Conservation (phyloP, 495 filamentous ascomycete genomes). For the Ascobolus immersus region DNA sequence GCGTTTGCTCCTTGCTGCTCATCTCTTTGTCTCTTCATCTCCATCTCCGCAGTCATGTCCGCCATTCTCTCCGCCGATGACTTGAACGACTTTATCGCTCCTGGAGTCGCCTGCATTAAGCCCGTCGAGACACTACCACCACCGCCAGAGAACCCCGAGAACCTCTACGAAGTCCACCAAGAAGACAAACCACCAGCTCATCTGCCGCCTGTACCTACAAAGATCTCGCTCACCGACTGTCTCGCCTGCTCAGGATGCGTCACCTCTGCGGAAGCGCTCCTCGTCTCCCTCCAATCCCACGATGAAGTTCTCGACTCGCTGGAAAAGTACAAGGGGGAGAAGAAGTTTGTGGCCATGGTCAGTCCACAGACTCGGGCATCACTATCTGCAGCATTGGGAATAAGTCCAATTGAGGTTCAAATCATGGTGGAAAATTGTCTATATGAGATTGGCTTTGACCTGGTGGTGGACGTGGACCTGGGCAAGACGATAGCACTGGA, state of each 20-base stretch:
- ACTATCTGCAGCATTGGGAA: constrained; percentile 52
- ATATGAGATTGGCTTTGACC: constrained; percentile 49
- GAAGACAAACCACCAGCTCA: constrained; percentile 43
- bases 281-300: constrained; percentile 81
- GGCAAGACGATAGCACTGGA: constrained; percentile 44
- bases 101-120: constrained; percentile 93
- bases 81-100: constrained; percentile 95
- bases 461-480: constrained; percentile 68
- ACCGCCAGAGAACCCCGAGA: constrained; percentile 32
- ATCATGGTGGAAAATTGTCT: constrained; percentile 66
- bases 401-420: constrained; percentile 46
- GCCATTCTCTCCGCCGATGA: constrained; percentile 91
- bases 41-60: constrained; percentile 56
- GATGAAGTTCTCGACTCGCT: constrained; percentile 64
- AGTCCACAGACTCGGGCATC: constrained; percentile 74
- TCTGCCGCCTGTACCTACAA: constrained; percentile 26
- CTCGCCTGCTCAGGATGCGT: constrained; percentile 95
- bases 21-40: too few relatives aligned
- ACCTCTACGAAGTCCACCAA: constrained; percentile 64
- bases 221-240: constrained; percentile 92
- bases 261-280: constrained; percentile 82
- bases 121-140: constrained; percentile 70
- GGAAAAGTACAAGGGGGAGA: constrained; percentile 31
- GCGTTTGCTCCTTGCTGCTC: too few relatives aligned
- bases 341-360: constrained; percentile 69